phyloP scores from a whole-genome alignment of 805 yeast species.

The Metschnikowia sp. region DNA sequence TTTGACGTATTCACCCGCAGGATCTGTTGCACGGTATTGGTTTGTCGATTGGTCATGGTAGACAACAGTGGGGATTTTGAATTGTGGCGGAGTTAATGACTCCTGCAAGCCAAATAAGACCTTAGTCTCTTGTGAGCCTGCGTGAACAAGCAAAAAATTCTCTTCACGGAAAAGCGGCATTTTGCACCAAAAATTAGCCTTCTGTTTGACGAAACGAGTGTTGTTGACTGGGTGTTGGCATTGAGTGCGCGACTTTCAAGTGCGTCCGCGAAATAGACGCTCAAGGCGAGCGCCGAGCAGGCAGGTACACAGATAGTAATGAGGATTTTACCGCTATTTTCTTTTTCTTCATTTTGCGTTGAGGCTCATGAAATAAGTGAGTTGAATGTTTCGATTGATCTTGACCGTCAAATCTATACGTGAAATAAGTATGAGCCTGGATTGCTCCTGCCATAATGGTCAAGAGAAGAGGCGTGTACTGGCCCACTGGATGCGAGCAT shows the following conservation, averaged over 20 bases:
- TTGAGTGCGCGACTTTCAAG: constrained; percentile 6
- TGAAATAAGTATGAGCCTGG: too few species aligned
- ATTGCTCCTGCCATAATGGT: too few species aligned
- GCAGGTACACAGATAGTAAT: too few species aligned
- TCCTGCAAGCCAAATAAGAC: constrained; percentile 81
- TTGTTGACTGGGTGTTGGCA: constrained; percentile 4
- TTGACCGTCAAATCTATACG: too few species aligned
- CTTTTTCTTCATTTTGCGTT: too few species aligned
- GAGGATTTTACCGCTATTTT: too few species aligned
- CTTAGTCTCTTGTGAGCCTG: constrained; percentile 73
- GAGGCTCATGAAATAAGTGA: too few species aligned
- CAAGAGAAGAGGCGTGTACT: too few species aligned
- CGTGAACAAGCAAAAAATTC: constrained; percentile 57
- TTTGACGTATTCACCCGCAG: constrained; percentile 30
- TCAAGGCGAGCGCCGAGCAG: neutral
- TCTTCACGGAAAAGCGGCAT: constrained; percentile 48
- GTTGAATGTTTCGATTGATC: too few species aligned
- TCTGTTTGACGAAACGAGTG: neutral
- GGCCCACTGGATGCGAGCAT: too few species aligned
- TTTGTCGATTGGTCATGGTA: constrained; percentile 42
- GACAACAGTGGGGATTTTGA: constrained; percentile 74
- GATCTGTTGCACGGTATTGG: constrained; percentile 34
- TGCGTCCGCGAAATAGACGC: neutral
- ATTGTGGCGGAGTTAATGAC: constrained; percentile 69
- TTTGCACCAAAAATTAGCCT: neutral